Base-by-base conservation (phyloP, 2,329 filamentous ascomycete species). In the Talaromyces albobiverticillius region DNA sequence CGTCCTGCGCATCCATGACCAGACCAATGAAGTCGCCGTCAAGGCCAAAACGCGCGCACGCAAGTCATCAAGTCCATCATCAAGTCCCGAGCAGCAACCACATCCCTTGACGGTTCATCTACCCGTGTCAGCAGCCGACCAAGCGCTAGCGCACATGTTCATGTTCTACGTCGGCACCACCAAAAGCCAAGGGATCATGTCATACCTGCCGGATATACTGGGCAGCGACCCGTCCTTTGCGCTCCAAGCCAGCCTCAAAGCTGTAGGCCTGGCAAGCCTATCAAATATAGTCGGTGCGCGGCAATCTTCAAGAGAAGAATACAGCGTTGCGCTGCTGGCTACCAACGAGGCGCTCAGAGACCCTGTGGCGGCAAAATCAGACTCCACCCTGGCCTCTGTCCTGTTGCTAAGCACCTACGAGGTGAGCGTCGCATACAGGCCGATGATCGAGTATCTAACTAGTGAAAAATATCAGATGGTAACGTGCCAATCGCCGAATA, bases 1-100 rank as follows among this genome's bases (percentile, higher is more conserved):
- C 3, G 40, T 47, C n/a, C 38, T 62, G 13, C 54, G 61, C 18
- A 50, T 64, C 25, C 56, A 53, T 41, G 62, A 64, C 46, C 62
- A 64, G 40, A 64, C 51, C 13, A 46, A 59, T 3, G 61, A 62
- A 20, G 53, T 64, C 29, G 52, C 31, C 6, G 41, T 23, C 10
- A 62, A 63, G 22, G 59, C 41, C 22, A 49, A 41, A 32, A 47
- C 53, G 1, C 13, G 46, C 36, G n/a, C 32, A 5, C 38, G 16
- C 9, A 48, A 36, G 34, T 23, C 14, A 22, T n/a, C 18, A 34
- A n/a, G 16, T 29, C 40, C 4, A 42, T 13, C 20, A 10, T 14
- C 3, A 23, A 25, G 23, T n/a, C 36, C 13, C 31, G 4, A 6
- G 6, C 31, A 10, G 5, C 31, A 34, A 8, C 13, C 13, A 34